Evolutionary conservation across 2,329 filamentous ascomycete genomes (phyloP), one percentile per base, ranked within the genome.

Genomic region (Exophiala viscosa): DNA sequence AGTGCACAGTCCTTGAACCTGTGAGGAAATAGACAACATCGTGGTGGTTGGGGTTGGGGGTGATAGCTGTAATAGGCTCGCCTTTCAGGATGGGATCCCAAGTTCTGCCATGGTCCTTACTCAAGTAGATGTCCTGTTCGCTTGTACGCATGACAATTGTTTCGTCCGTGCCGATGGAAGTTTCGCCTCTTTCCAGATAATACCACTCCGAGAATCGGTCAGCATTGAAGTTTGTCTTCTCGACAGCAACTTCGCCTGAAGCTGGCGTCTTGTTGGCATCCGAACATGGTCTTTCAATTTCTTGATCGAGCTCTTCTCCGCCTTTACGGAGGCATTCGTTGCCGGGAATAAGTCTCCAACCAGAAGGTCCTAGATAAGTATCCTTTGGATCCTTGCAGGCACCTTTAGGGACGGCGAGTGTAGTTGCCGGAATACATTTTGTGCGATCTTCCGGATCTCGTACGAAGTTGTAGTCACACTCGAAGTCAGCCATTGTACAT

Each of bases 401-500:
- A 6, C 83, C 88, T 42, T 87, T 79, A 0, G 91, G 90, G 1
- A 83, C 74, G 2, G 76, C 68, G 39, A 95, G 69, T 2, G 80
- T 74, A 0, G 82, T 84, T 20, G 77, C 80, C 6, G 81, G 78
- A 18, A 83, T 76, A 67, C 93, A 97, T 57, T 85, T 78, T 45
- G 80, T 81, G 47, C 81, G 78, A 57, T 92, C 83, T 3, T 81
- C 75, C 5, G 58, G 23, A 33, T 78, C 77, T 62, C 82, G 81
- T 54, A 84, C 75, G 67, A 96, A 97, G 69, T 95, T 95, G 76
- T 88, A 96, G 67, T 97, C 92, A 68, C 93, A 99, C 72, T 99
- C 93, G 67, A 95, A 99, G 69, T 99, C 95, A 32, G 78, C 76
- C 52, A 87, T 82, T 0, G 85, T 84, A 70, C 93, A 99, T 36